These are phyloP conservation scores for Albizia julibrissin DNA, from an alignment of 306 rosid species.

Conservation along the genomic window DNA sequence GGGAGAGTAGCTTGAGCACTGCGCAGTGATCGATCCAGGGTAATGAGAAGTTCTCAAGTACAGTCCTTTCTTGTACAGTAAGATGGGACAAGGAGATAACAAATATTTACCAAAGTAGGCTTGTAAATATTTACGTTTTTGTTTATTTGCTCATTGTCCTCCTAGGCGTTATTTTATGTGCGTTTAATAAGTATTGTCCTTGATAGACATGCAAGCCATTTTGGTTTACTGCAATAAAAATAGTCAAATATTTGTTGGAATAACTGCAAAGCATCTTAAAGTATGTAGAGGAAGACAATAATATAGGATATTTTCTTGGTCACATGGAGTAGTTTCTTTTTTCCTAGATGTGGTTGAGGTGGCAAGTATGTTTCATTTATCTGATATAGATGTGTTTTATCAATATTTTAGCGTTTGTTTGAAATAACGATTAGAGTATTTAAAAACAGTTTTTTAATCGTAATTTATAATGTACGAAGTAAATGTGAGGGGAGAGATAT, in stretches of 20 bases:
- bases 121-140: background rate
- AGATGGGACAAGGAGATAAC: background rate
- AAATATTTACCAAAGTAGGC: background rate
- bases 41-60: background rate
- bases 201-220: background rate
- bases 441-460: too few species aligned
- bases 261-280: background rate
- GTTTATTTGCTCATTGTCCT: background rate
- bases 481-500: too few species aligned
- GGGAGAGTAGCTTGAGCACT: constrained; percentile 84
- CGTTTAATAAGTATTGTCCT: background rate
- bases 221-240: background rate
- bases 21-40: constrained; percentile 40
- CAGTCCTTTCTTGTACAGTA: background rate
- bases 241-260: constrained; percentile 12
- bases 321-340: background rate
- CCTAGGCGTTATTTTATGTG: background rate
- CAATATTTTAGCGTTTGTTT: too few species aligned
- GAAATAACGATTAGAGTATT: too few species aligned
- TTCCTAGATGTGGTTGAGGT: background rate
- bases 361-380: background rate
- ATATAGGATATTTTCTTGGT: background rate
- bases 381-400: background rate
- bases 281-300: constrained; percentile 6
- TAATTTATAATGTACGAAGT: too few species aligned